Conservation (phyloP, 257 asterid genomes). For the Lycium ferocissimum region DNA sequence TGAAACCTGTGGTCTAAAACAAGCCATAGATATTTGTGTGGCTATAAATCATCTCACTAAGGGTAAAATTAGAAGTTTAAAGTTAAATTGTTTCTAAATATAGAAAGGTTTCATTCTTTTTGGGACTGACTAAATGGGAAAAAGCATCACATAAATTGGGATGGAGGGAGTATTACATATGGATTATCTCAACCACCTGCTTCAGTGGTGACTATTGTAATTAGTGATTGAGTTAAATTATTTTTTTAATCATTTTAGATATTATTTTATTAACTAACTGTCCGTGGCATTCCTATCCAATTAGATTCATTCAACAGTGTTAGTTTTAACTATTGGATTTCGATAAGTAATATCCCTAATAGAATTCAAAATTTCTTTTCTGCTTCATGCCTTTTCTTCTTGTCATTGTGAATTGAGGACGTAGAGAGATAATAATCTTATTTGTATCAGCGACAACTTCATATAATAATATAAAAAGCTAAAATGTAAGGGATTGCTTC, state of each 20-base stretch:
- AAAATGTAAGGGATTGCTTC: not conserved
- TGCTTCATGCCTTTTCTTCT: slow-evolving; percentile 22
- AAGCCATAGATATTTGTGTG: not conserved
- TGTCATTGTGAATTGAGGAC: slow-evolving; percentile 12
- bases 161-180: not conserved
- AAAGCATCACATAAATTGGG: not conserved
- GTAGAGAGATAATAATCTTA: not conserved
- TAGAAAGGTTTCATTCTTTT: not conserved
- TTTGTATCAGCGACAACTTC: slow-evolving; percentile 8
- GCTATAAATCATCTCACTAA: not conserved
- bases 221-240: not conserved
- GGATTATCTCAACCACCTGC: not conserved
- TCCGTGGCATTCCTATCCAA: not conserved
- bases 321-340: not conserved
- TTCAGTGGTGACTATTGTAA: not conserved
- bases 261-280: not conserved
- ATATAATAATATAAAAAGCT: slow-evolving; percentile 10
- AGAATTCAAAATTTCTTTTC: slow-evolving; percentile 3
- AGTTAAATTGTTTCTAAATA: not conserved
- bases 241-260: not conserved
- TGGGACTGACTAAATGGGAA: not conserved
- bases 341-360: not conserved
- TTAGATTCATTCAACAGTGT: not conserved
- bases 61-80: not conserved
- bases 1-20: not conserved